phyloP scores from a whole-genome alignment of 306 rosid genomes.

The Vicia sativa region DNA sequence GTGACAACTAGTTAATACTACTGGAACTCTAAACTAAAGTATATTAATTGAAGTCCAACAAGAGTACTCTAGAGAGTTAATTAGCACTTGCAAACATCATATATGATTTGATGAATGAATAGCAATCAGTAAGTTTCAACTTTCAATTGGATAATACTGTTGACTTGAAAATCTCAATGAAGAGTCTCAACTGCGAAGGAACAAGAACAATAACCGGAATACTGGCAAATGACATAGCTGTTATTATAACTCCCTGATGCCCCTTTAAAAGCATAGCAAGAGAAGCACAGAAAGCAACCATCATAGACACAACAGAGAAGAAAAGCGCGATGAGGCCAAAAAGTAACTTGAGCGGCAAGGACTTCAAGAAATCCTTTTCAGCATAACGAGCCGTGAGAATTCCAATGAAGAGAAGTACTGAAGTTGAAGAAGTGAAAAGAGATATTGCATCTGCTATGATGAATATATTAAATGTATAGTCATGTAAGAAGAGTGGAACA shows the following conservation, averaged over 20 bases:
- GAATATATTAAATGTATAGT: not conserved
- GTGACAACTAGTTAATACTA: too few species aligned
- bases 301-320: not conserved
- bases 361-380: not conserved
- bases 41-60: too few species aligned
- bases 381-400: not conserved
- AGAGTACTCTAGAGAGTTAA: too few species aligned
- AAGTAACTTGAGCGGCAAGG: not conserved
- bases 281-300: conserved; percentile 2
- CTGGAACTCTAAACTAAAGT: too few species aligned
- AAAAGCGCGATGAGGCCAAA: not conserved
- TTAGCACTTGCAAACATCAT: not conserved
- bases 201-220: conserved; percentile 11
- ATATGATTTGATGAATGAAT: too few species aligned
- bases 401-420: conserved; percentile 13
- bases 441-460: conserved; percentile 21
- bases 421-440: conserved; percentile 5
- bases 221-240: not conserved
- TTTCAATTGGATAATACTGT: not conserved
- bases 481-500: not conserved
- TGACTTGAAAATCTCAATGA: conserved; percentile 5
- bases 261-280: conserved; percentile 8
- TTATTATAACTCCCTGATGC: not conserved
- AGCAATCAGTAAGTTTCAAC: not conserved
- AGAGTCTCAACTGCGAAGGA: conserved; percentile 7